These are phyloP conservation scores for Guadua angustifolia DNA, from an alignment of 176 grass and related monocot genomes.

Conservation along the genomic window DNA sequence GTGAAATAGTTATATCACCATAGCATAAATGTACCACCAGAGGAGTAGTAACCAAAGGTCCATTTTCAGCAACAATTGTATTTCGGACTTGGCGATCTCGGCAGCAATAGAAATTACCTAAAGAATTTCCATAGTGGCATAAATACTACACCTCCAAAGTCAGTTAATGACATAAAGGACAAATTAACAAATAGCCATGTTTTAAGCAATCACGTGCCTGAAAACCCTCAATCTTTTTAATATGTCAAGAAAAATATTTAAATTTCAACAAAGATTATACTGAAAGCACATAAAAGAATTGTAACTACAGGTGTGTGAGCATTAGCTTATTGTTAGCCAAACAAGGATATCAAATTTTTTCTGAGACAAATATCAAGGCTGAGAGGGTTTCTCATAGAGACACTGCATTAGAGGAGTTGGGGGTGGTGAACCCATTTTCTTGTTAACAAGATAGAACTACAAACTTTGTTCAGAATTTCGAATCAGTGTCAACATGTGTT, in stretches of 20 bases:
- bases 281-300: neutral
- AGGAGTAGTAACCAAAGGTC: conserved; percentile 66
- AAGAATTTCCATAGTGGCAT: conserved; percentile 29
- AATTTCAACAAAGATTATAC: conserved; percentile 13
- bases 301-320: conserved; percentile 4
- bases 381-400: neutral
- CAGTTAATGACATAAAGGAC: neutral
- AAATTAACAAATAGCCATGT: neutral
- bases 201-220: conserved; percentile 19
- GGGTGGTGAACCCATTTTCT: neutral
- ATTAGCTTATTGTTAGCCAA: conserved; percentile 18
- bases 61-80: conserved; percentile 72
- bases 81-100: conserved; percentile 78
- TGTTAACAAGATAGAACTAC: conserved; percentile 7
- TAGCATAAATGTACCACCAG: conserved; percentile 61
- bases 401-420: conserved; percentile 1
- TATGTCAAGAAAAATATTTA: neutral
- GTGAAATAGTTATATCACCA: conserved; percentile 41
- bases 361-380: neutral
- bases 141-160: conserved; percentile 24
- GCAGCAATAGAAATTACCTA: conserved; percentile 89
- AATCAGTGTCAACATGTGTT: neutral
- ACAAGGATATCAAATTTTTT: neutral
- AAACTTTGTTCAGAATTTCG: conserved; percentile 2
- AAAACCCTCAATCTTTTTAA: conserved; percentile 19